Evolutionary conservation across 352 stramenopile species (phyloP).

Genomic region (Globisporangium apiculatum): DNA sequence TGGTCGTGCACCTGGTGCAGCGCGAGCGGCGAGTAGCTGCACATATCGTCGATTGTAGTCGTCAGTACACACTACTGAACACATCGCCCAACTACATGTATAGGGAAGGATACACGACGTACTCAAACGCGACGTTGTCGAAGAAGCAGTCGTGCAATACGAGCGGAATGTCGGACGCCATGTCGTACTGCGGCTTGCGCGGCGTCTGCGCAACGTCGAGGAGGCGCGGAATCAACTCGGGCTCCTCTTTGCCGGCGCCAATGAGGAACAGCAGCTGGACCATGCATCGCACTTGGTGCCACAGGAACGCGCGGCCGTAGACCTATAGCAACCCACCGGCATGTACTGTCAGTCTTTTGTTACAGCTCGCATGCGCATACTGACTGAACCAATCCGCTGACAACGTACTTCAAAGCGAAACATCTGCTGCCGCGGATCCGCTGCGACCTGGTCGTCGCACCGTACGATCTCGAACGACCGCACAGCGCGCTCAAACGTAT

Average conservation of each 20-base stretch:
- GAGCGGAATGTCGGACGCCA: constrained; percentile 93
- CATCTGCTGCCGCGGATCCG: constrained; percentile 49
- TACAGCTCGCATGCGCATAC: neutral
- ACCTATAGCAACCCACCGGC: constrained; percentile 22
- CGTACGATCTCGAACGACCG: constrained; percentile 75
- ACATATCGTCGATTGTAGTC: neutral
- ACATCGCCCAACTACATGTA: constrained; percentile 8
- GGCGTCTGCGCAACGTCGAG: constrained; percentile 90
- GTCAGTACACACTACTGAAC: neutral
- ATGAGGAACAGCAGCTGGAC: constrained; percentile 96
- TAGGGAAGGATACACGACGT: constrained; percentile 7
- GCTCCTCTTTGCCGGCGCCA: constrained; percentile 88
- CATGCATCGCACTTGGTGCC: constrained; percentile 99
- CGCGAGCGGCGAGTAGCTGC: constrained; percentile 55
- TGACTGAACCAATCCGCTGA: neutral
- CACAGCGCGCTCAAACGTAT: constrained; percentile 91
- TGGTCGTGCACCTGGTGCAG: constrained; percentile 74
- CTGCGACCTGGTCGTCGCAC: constrained; percentile 34
- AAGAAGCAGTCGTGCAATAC: constrained; percentile 98
- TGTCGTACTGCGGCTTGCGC: constrained; percentile 90
- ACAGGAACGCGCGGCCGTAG: constrained; percentile 95
- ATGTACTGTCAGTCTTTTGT: neutral
- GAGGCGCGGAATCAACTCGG: constrained; percentile 83
- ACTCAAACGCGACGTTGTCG: constrained; percentile 74
- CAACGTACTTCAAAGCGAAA: constrained; percentile 52